Evolutionary conservation across 257 asterid species (phyloP).

Genomic region (Solanum boliviense): DNA sequence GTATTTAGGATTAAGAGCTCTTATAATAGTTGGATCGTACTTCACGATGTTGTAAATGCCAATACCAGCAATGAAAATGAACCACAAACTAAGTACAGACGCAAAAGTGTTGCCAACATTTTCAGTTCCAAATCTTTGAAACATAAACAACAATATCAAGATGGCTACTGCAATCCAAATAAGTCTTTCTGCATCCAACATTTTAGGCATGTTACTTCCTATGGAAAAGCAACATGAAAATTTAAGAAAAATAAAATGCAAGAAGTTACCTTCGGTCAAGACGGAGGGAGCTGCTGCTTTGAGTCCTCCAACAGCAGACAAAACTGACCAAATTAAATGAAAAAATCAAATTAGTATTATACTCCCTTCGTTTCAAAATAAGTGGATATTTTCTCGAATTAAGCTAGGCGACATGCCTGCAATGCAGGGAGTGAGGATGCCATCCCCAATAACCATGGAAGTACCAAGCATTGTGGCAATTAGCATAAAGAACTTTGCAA

Average conservation of each 20-base stretch:
- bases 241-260: neutral
- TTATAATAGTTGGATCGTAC: constrained; percentile 31
- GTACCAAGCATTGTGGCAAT: constrained; percentile 65
- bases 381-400: neutral
- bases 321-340: neutral
- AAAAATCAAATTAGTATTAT: neutral
- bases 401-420: neutral
- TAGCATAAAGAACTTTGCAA: constrained; percentile 21
- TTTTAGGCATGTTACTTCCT: neutral
- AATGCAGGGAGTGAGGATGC: constrained; percentile 46
- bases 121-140: constrained; percentile 67
- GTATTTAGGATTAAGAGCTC: constrained; percentile 56
- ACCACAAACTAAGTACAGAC: constrained; percentile 53
- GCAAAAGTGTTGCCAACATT: constrained; percentile 63
- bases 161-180: constrained; percentile 45
- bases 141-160: constrained; percentile 32
- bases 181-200: constrained; percentile 26
- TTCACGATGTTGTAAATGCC: constrained; percentile 46
- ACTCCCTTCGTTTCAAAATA: neutral
- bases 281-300: neutral
- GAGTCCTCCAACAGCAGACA: neutral
- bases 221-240: neutral
- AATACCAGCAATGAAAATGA: constrained; percentile 25
- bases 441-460: constrained; percentile 84
- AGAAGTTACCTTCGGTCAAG: neutral